These are phyloP conservation scores for Diaporthe vexans DNA, from an alignment of 2,329 filamentous ascomycete genomes.

Conservation along the genomic window DNA sequence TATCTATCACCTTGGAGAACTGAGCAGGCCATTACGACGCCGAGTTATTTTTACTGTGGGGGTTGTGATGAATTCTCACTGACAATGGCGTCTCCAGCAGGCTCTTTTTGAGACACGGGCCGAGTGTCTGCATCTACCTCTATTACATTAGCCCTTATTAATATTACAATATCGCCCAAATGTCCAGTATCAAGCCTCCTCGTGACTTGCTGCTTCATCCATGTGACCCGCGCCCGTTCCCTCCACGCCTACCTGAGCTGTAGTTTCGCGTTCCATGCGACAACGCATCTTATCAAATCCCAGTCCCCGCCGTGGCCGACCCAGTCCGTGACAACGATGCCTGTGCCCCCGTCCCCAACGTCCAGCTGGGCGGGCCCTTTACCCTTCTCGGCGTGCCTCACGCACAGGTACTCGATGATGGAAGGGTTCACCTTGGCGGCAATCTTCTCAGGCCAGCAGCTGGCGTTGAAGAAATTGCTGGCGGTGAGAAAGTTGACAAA, in stretches of 20 bases:
- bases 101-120: not conserved
- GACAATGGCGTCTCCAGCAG: slow-evolving; percentile 22
- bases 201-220: not conserved
- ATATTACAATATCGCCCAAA: slow-evolving; percentile 6
- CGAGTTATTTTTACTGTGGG: slow-evolving; percentile 25
- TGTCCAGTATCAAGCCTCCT: not conserved
- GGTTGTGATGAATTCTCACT: slow-evolving; percentile 28
- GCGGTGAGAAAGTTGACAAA: slow-evolving; percentile 93
- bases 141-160: slow-evolving; percentile 9
- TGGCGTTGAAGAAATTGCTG: slow-evolving; percentile 93
- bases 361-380: slow-evolving; percentile 64
- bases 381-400: slow-evolving; percentile 66
- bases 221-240: not conserved
- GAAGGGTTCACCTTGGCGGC: slow-evolving; percentile 89
- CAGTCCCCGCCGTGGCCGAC: slow-evolving; percentile 89
- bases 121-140: slow-evolving; percentile 25
- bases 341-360: slow-evolving; percentile 81
- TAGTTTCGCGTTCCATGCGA: slow-evolving; percentile 88
- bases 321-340: slow-evolving; percentile 94
- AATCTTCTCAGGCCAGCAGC: slow-evolving; percentile 94
- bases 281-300: slow-evolving; percentile 88
- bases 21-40: slow-evolving; percentile 57
- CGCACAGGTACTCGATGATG: slow-evolving; percentile 73
- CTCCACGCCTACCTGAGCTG: slow-evolving; percentile 56
- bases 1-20: slow-evolving; percentile 74